Evolutionary conservation across 2,329 filamentous ascomycete genomes (phyloP), one percentile per base, ranked within the genome.

Genomic region (Ustulina deusta): DNA sequence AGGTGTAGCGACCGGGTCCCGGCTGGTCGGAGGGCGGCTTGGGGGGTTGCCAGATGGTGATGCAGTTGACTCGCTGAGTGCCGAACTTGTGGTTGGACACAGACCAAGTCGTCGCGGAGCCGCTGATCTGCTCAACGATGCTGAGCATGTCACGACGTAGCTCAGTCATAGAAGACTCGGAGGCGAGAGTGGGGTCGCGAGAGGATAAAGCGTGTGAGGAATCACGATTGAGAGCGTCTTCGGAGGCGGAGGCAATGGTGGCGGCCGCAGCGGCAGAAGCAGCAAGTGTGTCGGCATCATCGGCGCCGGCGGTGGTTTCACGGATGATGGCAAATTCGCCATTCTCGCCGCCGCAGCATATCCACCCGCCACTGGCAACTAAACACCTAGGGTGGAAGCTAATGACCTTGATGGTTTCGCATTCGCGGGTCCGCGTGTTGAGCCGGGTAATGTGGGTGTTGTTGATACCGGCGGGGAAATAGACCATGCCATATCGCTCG

Each of bases 331-430:
- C 90, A 77, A 97, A 97, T 77, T 97, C 91, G 65, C 96, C 96
- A 72, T 89, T 89, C 74, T 97, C 91, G 66, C 95, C 95, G 54
- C 95, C 96, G 54, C 94, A 93, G 74, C 93, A 97, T 42, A 98
- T 86, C 91, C 93, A 98, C 60, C 94, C 94, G 74, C 92, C 88
- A 61, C 90, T 91, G 7, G 93, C 92, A n/a, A 93, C 91, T 6
- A 97, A 87, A 79, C 95, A 98, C 81, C 93, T 88, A n/a, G 94
- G 92, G 74, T 80, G 87, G 79, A 90, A 96, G 72, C 85, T 89
- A 72, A 94, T 84, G 34, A 89, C 83, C 60, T 89, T 93, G 78
- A 93, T 88, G 69, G 87, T 91, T 81, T 91, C 92, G 82, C 88
- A 90, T 84, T 90, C 91, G 78, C 84, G 89, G 72, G 87, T 90